phyloP scores from a whole-genome alignment of 2,329 filamentous ascomycete species.

The Scedosporium dehoogii region DNA sequence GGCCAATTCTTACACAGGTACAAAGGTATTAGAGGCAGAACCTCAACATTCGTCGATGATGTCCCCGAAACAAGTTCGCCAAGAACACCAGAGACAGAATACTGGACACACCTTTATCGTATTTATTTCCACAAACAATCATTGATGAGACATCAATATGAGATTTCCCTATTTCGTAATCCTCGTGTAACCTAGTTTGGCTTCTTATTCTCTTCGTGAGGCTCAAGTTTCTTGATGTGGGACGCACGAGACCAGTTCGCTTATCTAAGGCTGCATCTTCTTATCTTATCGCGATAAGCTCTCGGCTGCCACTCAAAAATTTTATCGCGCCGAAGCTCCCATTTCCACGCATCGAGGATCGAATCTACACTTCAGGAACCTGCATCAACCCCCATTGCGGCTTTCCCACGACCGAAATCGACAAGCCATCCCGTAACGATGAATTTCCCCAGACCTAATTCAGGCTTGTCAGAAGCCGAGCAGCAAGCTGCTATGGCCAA shows the following conservation, averaged over 20 bases:
- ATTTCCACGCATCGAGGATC: not conserved
- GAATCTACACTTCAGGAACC: not conserved
- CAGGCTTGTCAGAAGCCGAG: constrained; percentile 5
- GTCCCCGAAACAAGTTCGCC: no score
- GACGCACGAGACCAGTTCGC: not conserved
- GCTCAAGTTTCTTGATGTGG: not conserved
- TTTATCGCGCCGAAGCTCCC: not conserved
- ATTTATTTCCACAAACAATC: no score
- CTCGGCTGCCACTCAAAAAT: not conserved
- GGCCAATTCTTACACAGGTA: no score
- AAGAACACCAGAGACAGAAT: not conserved
- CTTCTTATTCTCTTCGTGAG: no score
- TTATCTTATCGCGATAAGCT: not conserved
- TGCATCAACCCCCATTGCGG: not conserved
- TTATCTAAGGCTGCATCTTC: not conserved
- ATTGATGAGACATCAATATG: no score
- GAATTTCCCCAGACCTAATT: constrained; percentile 1
- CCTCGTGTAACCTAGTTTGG: no score
- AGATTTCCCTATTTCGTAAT: no score
- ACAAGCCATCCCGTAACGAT: not conserved
- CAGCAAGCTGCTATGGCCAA: constrained; percentile 12
- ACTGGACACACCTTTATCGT: not conserved
- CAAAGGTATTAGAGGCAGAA: no score
- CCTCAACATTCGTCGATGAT: no score
- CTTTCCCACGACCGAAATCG: not conserved